phyloP scores from a whole-genome alignment of 2,329 filamentous ascomycete species.

The Penicillium sclerotiorum region DNA sequence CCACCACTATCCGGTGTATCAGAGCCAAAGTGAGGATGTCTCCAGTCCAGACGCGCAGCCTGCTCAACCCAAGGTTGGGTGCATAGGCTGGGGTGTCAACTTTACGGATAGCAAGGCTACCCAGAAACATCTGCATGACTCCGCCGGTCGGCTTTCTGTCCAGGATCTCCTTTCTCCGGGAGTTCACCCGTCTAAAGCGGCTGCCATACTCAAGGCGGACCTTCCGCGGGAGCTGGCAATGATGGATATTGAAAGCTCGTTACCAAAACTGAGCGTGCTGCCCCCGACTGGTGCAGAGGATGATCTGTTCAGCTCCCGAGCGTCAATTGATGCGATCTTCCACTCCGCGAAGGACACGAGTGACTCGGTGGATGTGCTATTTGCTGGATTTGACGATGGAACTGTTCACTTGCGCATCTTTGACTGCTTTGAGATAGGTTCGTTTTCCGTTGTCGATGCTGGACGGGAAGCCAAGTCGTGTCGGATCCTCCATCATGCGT shows the following conservation, averaged over 20 bases:
- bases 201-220: conserved; percentile 51
- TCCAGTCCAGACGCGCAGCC: background rate
- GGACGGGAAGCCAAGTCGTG: conserved; percentile 41
- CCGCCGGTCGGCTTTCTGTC: conserved; percentile 38
- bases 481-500: conserved; percentile 63
- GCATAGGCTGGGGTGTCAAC: conserved; percentile 58
- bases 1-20: conserved; percentile 62
- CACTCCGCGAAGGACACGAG: conserved; percentile 65
- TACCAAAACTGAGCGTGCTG: conserved; percentile 75
- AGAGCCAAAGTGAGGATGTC: conserved; percentile 17
- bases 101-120: conserved; percentile 54
- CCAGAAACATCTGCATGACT: conserved; percentile 44
- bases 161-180: conserved; percentile 47
- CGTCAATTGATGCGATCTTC: conserved; percentile 71
- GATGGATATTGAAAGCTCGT: conserved; percentile 72
- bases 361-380: conserved; percentile 76
- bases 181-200: conserved; percentile 39
- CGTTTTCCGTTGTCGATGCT: conserved; percentile 47
- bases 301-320: conserved; percentile 68
- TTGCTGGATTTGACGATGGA: conserved; percentile 72
- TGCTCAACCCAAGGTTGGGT: conserved; percentile 40
- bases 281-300: conserved; percentile 67
- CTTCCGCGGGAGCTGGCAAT: conserved; percentile 74
- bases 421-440: conserved; percentile 78
- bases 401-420: conserved; percentile 78